phyloP scores from a whole-genome alignment of 2,329 filamentous ascomycete genomes.

The Epicoccum sorghinum region DNA sequence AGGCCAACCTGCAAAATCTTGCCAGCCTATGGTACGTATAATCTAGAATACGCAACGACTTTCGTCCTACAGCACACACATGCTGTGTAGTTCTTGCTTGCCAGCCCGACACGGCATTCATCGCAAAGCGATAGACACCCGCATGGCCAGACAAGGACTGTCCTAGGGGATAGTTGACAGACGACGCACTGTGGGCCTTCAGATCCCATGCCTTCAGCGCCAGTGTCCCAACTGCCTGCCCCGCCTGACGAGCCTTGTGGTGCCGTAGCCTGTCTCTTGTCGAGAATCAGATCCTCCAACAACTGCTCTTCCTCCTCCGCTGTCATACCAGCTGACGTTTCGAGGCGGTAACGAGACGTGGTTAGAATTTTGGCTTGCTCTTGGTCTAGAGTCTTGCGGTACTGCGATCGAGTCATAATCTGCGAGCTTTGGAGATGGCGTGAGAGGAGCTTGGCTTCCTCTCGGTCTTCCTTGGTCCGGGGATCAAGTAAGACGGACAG shows the following conservation, averaged over 20 bases:
- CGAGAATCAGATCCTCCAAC: constrained; percentile 65
- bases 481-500: constrained; percentile 85
- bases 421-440: constrained; percentile 74
- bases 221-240: constrained; percentile 65
- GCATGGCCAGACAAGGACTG: constrained; percentile 95
- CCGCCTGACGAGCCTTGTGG: constrained; percentile 34
- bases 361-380: constrained; percentile 73
- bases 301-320: constrained; percentile 63
- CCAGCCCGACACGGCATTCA: constrained; percentile 89
- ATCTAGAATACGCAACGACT: constrained; percentile 85
- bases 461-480: constrained; percentile 73
- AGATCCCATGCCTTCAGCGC: constrained; percentile 75
- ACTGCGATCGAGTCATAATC: constrained; percentile 83
- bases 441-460: constrained; percentile 81
- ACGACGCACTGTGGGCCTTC: constrained; percentile 88
- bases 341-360: constrained; percentile 39
- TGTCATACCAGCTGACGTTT: constrained; percentile 46
- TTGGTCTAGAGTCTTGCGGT: constrained; percentile 68
- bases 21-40: constrained; percentile 75
- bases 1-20: neutral
- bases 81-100: constrained; percentile 96
- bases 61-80: constrained; percentile 93
- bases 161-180: constrained; percentile 84
- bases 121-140: constrained; percentile 93
- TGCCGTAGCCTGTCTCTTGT: constrained; percentile 54